Evolutionary conservation across 1,284 basidiomycete species (phyloP).

Genomic region (Pseudozyma sp.): DNA sequence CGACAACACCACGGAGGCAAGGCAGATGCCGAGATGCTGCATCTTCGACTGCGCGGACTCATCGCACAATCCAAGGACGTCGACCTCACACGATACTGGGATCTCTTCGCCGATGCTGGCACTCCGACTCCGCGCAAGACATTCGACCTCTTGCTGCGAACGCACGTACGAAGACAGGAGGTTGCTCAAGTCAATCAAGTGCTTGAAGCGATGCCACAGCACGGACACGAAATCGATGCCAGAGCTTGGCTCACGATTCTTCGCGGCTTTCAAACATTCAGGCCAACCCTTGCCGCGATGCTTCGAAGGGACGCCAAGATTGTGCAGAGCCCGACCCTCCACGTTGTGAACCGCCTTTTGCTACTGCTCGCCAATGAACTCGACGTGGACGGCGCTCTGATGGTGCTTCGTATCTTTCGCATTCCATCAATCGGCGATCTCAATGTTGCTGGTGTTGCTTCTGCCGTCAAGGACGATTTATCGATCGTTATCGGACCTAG

Average conservation of each 20-base stretch:
- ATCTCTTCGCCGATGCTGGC: slow-evolving; percentile 6
- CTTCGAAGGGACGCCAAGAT: slow-evolving; percentile 28
- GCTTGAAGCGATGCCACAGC: slow-evolving; percentile 34
- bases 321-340: slow-evolving; percentile 33
- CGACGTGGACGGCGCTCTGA: slow-evolving; percentile 29
- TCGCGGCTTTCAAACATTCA: slow-evolving; percentile 32
- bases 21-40: slow-evolving; percentile 40
- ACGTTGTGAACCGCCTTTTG: slow-evolving; percentile 33
- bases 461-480: background rate
- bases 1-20: slow-evolving; percentile 22
- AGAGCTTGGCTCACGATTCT: slow-evolving; percentile 46
- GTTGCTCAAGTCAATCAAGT: slow-evolving; percentile 36
- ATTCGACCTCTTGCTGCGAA: slow-evolving; percentile 41
- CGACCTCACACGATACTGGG: slow-evolving; percentile 22
- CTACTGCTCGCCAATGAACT: slow-evolving; percentile 14
- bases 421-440: slow-evolving; percentile 15
- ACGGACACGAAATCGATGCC: slow-evolving; percentile 33
- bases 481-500: slow-evolving; percentile 23
- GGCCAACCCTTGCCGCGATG: slow-evolving; percentile 31
- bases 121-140: slow-evolving; percentile 37
- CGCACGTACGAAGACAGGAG: slow-evolving; percentile 33
- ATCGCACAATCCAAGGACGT: slow-evolving; percentile 18
- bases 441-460: too few relatives aligned
- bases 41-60: slow-evolving; percentile 33
- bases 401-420: slow-evolving; percentile 36